phyloP scores from a whole-genome alignment of 805 yeast genomes.

The Starmerella stigmatis region DNA sequence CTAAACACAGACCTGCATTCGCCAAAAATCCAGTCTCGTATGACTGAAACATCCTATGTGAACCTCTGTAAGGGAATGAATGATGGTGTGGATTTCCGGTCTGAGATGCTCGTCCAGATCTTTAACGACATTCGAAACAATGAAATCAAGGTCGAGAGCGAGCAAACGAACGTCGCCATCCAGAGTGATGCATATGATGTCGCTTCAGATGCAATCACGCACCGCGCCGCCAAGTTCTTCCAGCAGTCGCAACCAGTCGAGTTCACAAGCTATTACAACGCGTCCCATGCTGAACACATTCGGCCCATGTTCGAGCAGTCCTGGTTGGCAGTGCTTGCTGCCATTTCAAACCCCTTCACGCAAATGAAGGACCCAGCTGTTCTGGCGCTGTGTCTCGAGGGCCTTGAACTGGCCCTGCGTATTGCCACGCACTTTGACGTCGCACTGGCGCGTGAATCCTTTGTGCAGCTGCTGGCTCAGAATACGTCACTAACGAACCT shows the following conservation, averaged over 20 bases:
- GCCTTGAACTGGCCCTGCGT: constrained; percentile 69
- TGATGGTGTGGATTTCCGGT: constrained; percentile 75
- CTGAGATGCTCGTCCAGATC: constrained; percentile 55
- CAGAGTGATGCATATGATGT: constrained; percentile 75
- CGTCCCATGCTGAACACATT: constrained; percentile 81
- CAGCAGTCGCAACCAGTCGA: constrained; percentile 38
- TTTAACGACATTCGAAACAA: constrained; percentile 68
- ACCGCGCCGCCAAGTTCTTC: constrained; percentile 77
- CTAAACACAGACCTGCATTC: constrained; percentile 92
- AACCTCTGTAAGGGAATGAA: constrained; percentile 85
- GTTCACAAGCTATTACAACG: constrained; percentile 60
- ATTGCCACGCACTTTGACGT: constrained; percentile 76
- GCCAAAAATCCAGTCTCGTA: constrained; percentile 62
- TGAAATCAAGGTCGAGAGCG: constrained; percentile 85
- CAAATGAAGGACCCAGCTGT: constrained; percentile 57
- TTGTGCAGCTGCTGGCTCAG: constrained; percentile 80
- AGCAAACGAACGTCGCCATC: constrained; percentile 83
- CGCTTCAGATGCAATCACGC: constrained; percentile 85
- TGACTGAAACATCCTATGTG: constrained; percentile 81
- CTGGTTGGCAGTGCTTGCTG: constrained; percentile 97
- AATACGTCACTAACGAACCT: constrained; percentile 68
- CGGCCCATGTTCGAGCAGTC: constrained; percentile 83
- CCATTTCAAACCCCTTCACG: constrained; percentile 84
- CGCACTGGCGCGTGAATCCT: constrained; percentile 77
- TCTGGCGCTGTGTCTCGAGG: constrained; percentile 54